phyloP scores from a whole-genome alignment of 352 stramenopile species.

The Globisporangium emineosum region DNA sequence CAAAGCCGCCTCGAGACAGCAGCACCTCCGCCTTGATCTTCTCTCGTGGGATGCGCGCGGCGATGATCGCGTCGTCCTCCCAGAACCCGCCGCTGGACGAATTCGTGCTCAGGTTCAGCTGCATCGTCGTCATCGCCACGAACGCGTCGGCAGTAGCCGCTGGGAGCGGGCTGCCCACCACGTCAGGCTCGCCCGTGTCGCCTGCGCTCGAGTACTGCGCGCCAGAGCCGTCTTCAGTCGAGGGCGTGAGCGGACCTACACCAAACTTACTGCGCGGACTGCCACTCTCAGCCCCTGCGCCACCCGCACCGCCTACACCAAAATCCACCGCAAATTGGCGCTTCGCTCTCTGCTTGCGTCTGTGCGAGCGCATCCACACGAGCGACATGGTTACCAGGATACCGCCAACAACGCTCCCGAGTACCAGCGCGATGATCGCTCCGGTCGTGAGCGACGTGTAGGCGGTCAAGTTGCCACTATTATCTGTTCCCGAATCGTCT shows the following conservation, averaged over 20 bases:
- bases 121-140: slow-evolving; percentile 6
- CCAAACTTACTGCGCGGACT: background rate
- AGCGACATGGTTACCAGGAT: slow-evolving; percentile 4
- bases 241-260: slow-evolving; percentile 5
- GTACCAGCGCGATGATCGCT: slow-evolving; percentile 3
- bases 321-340: background rate
- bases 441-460: background rate
- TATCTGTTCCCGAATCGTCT: no score
- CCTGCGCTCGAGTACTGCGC: background rate
- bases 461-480: no score
- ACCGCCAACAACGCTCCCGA: slow-evolving; percentile 8
- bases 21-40: background rate
- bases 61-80: slow-evolving; percentile 9
- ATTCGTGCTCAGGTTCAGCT: background rate
- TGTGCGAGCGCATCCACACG: slow-evolving; percentile 9
- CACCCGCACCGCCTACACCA: background rate
- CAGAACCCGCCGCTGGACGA: slow-evolving; percentile 13
- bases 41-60: background rate
- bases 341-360: slow-evolving; percentile 10
- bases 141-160: background rate
- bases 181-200: background rate
- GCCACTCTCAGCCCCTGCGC: background rate
- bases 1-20: slow-evolving; percentile 18
- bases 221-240: slow-evolving; percentile 3
- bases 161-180: background rate